Evolutionary conservation across 2,329 filamentous ascomycete species (phyloP), one percentile per base, ranked within the genome.

Genomic region (Beauveria medogensis): DNA sequence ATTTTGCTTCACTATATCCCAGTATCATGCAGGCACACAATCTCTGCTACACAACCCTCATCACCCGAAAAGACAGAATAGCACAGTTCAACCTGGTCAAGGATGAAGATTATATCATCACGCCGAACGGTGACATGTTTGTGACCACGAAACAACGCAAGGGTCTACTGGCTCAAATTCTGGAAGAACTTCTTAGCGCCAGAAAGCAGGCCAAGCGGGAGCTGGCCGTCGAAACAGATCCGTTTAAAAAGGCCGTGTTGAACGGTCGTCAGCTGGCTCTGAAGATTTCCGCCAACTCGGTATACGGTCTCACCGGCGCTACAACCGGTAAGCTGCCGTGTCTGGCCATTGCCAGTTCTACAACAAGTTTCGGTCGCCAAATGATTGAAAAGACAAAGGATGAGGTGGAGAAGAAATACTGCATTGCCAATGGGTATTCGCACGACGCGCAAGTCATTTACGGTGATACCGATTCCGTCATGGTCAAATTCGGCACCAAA

Each of bases 21-120:
- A 97, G 92, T 78, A 99, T 99, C 70, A 99, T 99, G 73, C 93
- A 97, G 76, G 94, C 94, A 0, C 94, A 99, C 76, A 99, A 99
- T 67, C 84, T 99, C 24, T 99, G 94, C 74, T 99, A 99, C 72
- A 99, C 94, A 0, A 99, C 94, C 0, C 79, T 97, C 37, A 77
- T 97, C 47, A 92, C 90, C 71, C 70, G 71, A 61, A 91, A 91
- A 73, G 83, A 78, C 30, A 86, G 83, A 1, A 82, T 96, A 5
- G 90, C 95, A 63, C 89, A 87, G 63, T 83, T 94, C 44, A 79
- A 82, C 1, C 77, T 97, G 62, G 85, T 87, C 69, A 92, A 95
- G 73, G 92, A 93, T 64, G 90, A 95, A 61, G 94, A 99, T 72
- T 99, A 97, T 72, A 96, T 97, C 64, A 84, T 96, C 59, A 99